A percentile compares a stretch with the other conserved stretches of the same genome.
Evolutionary conservation across 169 alveolate species (phyloP).

Genomic region (Plasmodium chabaudi): DNA sequence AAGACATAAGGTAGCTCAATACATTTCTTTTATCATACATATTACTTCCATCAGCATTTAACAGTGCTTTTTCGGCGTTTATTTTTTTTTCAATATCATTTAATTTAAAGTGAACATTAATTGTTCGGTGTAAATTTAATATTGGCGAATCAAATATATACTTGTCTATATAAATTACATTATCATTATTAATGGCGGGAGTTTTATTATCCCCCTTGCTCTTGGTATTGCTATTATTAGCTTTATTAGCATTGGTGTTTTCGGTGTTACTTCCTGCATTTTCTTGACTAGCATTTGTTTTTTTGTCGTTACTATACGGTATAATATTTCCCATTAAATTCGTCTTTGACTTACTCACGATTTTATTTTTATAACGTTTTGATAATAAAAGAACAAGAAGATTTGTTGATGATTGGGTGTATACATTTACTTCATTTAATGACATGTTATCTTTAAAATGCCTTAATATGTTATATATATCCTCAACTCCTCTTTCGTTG

Average conservation of each 20-base stretch:
- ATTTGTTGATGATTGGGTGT: constrained; percentile 70
- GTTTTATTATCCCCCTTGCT: no score
- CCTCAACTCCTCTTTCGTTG: constrained; percentile 67
- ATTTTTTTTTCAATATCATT: constrained; percentile 52
- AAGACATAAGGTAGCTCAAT: constrained; percentile 43
- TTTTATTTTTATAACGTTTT: constrained; percentile 66
- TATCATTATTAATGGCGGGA: not conserved
- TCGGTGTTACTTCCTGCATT: no score
- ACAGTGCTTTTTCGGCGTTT: constrained; percentile 28
- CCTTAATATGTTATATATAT: constrained; percentile 46
- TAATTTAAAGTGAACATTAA: constrained; percentile 47
- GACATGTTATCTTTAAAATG: constrained; percentile 58
- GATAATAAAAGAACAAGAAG: constrained; percentile 54
- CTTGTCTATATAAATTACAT: constrained; percentile 56
- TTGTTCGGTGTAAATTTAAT: constrained; percentile 65
- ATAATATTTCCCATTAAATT: constrained; percentile 65
- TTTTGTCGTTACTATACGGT: constrained; percentile 40
- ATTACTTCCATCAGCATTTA: constrained; percentile 20
- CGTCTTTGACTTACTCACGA: constrained; percentile 61
- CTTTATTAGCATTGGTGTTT: no score
- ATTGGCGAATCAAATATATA: constrained; percentile 74
- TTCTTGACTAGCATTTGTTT: not conserved
- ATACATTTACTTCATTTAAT: constrained; percentile 64
- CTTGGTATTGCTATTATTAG: no score
- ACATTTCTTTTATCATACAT: constrained; percentile 36